phyloP scores from a whole-genome alignment of 257 asterid genomes.

The Orobanche coerulescens region DNA sequence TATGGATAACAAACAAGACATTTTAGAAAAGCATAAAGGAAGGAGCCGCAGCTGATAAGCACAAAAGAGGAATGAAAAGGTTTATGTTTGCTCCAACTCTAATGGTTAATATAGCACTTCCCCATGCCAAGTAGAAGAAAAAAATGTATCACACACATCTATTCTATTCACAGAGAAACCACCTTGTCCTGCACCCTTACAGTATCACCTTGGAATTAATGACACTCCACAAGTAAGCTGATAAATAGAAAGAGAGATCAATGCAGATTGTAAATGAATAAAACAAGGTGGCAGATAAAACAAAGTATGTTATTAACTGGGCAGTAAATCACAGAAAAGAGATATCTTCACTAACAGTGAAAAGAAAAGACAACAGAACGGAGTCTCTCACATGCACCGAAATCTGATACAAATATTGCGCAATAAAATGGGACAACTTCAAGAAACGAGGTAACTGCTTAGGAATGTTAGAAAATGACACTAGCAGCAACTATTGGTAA shows the following conservation, averaged over 20 bases:
- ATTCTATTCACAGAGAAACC: neutral
- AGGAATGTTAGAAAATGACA: neutral
- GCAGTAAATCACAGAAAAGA: neutral
- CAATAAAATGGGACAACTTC: neutral
- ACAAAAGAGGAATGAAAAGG: neutral
- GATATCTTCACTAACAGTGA: neutral
- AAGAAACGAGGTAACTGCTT: neutral
- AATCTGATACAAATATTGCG: neutral
- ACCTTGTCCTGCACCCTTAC: neutral
- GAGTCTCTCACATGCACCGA: neutral
- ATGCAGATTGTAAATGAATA: neutral
- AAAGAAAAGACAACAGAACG: neutral
- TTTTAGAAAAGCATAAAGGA: slow-evolving; percentile 1
- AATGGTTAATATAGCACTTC: neutral
- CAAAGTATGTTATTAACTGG: neutral
- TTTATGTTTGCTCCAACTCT: neutral
- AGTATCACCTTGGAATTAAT: neutral
- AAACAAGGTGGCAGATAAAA: neutral
- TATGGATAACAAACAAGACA: neutral
- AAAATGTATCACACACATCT: neutral
- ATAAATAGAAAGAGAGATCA: neutral
- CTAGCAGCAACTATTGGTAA: neutral
- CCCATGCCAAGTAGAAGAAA: slow-evolving; percentile 10
- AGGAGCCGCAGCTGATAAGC: neutral
- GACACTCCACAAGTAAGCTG: neutral